These are phyloP conservation scores for Allodekkera sacchari DNA, from an alignment of 805 yeast species.

Conservation along the genomic window DNA sequence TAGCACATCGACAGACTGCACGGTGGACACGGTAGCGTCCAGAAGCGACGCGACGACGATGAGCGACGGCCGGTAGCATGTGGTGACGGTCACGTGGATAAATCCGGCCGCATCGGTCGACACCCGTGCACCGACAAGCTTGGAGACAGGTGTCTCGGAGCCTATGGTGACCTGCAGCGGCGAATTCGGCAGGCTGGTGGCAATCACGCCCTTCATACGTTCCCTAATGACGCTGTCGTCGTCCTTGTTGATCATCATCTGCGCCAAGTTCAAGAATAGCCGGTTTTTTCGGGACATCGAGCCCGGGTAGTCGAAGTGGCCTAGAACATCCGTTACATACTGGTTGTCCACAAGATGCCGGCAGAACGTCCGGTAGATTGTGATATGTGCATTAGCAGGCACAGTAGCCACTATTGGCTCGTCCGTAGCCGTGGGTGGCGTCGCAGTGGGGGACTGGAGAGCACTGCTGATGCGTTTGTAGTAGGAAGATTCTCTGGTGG, in stretches of 20 bases:
- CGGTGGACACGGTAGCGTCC: slow-evolving; percentile 39
- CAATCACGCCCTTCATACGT: slow-evolving; percentile 62
- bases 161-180: slow-evolving; percentile 49
- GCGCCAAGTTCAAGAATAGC: slow-evolving; percentile 3
- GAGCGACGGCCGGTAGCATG: slow-evolving; percentile 53
- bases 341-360: slow-evolving; percentile 26
- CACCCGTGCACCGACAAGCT: slow-evolving; percentile 24
- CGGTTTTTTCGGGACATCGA: slow-evolving; percentile 57
- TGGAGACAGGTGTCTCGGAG: slow-evolving; percentile 30
- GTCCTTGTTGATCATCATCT: not conserved
- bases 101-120: slow-evolving; percentile 63
- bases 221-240: slow-evolving; percentile 37
- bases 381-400: slow-evolving; percentile 53
- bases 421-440: not conserved
- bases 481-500: slow-evolving; percentile 41
- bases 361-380: slow-evolving; percentile 52
- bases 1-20: slow-evolving; percentile 37
- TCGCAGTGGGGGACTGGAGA: not conserved
- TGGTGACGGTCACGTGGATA: slow-evolving; percentile 44
- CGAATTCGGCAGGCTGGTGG: slow-evolving; percentile 54
- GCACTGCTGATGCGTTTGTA: slow-evolving; percentile 25
- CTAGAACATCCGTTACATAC: slow-evolving; percentile 57
- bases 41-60: slow-evolving; percentile 41
- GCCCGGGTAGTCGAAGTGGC: slow-evolving; percentile 67
- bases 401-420: slow-evolving; percentile 17